Evolutionary conservation across 495 filamentous ascomycete genomes (phyloP), one percentile per base, ranked within the genome.

Genomic region (Xylaria nigripes): DNA sequence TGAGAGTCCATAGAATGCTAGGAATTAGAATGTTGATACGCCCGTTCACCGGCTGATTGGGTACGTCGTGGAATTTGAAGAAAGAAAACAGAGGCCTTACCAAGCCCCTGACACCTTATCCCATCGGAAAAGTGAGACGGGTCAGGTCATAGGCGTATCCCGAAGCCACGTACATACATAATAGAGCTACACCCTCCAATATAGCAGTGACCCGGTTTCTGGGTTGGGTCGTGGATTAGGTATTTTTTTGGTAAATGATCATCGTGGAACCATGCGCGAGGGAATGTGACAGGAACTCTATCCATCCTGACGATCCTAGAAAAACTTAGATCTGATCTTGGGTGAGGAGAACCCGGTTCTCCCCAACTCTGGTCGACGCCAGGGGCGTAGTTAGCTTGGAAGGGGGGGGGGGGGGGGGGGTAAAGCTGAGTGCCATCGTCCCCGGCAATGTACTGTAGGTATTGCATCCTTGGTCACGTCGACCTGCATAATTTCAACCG

Each of bases 321-420:
- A n/a, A n/a, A 22, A 54, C 30, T 7, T 18, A 45, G 51, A 54
- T 54, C 51, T 2, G 43, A 46, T 48, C 51, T 54, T 9, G 25
- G 3, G 44, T 32, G 51, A 41, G 51, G 44, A 54, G 51, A 54
- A 54, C 51, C 51, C n/a, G 51, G 51, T 54, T 48, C 44, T 42
- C n/a, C 27, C 32, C 18, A 43, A 42, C 29, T 42, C 18, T 41
- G 51, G 44, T 54, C 42, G 47, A 19, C 16, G 16, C 16, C 45
- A 24, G 32, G 51, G 40, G 51, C 15, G 6, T 18, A 19, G 13
- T 42, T 48, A 30, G 32, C 16, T 45, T 25, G 21, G 16, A 23
- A 24, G 23, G 24, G 23, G 2, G 24, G 2, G 23, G 22, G 30
- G 19, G 15, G 7, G 21, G 7, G 22, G 16, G 51, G 43, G 38